Evolutionary conservation across 31 red algal species (phyloP), one percentile per base, ranked within the genome.

Genomic region (Asparagopsis taxiformis): DNA sequence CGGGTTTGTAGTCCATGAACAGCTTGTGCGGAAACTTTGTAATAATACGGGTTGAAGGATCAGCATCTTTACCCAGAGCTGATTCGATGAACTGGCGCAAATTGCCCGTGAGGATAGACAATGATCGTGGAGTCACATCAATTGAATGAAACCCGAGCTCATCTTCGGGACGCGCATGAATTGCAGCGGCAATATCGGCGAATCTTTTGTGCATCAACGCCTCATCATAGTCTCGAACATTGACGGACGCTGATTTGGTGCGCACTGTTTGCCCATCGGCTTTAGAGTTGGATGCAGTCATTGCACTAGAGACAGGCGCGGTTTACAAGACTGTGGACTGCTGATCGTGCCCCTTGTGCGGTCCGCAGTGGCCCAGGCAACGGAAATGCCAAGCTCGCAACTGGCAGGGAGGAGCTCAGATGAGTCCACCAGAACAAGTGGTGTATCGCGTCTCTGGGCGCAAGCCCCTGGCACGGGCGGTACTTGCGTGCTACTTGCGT

Each of bases 101-200:
- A 36, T 75, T 43, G 8, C 57, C 87, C 28, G 76, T 68, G 31
- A 91, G 75, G 15, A 66, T 57, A 34, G 68, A 35, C 2, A 91
- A 44, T 9, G 70, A 66, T 22, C 88, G 88, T 1, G 88, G 69
- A 4, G 88, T 83, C 28, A 92, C 66, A 71, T 92, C 88, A 17
- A 65, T 68, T 11, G 78, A 57, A 53, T 84, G 53, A 46, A 92
- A 92, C 23, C 88, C 88, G 13, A 80, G 66, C 31, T 79, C 65
- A 5, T 90, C 51, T 32, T 81, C 77, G 29, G 77, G 54, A 59
- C 72, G 70, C 4, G 79, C 62, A 62, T 83, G 69, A n/a, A 92
- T 81, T 1, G 61, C 52, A 4, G 33, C 46, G 52, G 59, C 67
- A 28, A 92, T 83, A 3, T 55, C 61, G 15, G 59, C 72, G 39